Evolutionary conservation across 2,329 filamentous ascomycete species (phyloP).

Genomic region (Exophiala oligosperma): DNA sequence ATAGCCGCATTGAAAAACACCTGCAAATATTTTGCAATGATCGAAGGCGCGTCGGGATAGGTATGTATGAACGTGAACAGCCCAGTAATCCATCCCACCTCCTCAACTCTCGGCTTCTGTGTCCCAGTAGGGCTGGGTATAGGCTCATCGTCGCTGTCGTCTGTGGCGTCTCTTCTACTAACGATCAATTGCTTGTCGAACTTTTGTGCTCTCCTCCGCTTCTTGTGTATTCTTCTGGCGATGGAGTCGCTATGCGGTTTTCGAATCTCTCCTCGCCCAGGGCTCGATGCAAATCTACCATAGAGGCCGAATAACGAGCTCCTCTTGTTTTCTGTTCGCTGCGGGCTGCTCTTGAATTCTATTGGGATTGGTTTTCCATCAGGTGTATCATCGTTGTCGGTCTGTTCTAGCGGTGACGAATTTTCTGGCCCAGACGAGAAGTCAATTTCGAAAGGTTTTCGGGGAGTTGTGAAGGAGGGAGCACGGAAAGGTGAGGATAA

Average conservation of each 20-base stretch:
- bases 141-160: slow-evolving; percentile 44
- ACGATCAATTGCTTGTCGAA: slow-evolving; percentile 42
- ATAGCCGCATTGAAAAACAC: slow-evolving; percentile 54
- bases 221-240: slow-evolving; percentile 49
- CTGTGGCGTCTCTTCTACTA: slow-evolving; percentile 40
- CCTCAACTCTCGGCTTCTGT: slow-evolving; percentile 24
- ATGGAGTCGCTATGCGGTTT: slow-evolving; percentile 48
- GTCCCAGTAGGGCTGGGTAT: slow-evolving; percentile 31
- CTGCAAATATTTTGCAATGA: slow-evolving; percentile 67
- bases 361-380: slow-evolving; percentile 36
- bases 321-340: slow-evolving; percentile 33
- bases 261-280: slow-evolving; percentile 67
- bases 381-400: slow-evolving; percentile 51
- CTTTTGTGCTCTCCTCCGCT: slow-evolving; percentile 49
- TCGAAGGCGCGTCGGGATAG: slow-evolving; percentile 65
- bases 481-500: slow-evolving; percentile 40
- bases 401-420: slow-evolving; percentile 45
- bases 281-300: slow-evolving; percentile 45
- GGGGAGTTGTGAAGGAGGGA: slow-evolving; percentile 50
- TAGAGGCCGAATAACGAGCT: slow-evolving; percentile 45
- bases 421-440: slow-evolving; percentile 51
- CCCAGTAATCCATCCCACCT: slow-evolving; percentile 35
- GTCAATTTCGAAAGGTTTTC: slow-evolving; percentile 45
- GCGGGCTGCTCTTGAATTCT: slow-evolving; percentile 24
- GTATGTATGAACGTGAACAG: slow-evolving; percentile 64